phyloP scores from a whole-genome alignment of 768 basidiomycete species.

The Scleroderma citrinum region DNA sequence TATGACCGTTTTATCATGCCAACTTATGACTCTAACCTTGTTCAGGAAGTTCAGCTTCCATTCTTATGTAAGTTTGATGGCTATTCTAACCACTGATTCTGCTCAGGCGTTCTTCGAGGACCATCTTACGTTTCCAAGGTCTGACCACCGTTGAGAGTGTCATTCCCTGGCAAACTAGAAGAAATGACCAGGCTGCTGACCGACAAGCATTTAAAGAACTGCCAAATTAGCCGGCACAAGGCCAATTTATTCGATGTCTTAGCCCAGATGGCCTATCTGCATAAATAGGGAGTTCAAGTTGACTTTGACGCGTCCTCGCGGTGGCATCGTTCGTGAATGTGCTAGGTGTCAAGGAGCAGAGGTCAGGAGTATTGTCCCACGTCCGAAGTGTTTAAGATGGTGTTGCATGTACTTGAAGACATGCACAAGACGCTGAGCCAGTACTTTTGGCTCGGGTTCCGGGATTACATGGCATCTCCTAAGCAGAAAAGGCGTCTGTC shows the following conservation, averaged over 20 bases:
- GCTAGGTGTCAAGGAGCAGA: slow-evolving; percentile 23
- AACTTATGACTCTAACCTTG: background rate
- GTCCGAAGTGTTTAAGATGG: slow-evolving; percentile 2
- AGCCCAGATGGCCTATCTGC: slow-evolving; percentile 36
- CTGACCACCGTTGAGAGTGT: slow-evolving; percentile 39
- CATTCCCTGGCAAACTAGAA: slow-evolving; percentile 16
- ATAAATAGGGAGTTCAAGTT: slow-evolving; percentile 18
- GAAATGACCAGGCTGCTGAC: slow-evolving; percentile 32
- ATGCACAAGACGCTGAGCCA: slow-evolving; percentile 70
- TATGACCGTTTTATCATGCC: slow-evolving; percentile 2
- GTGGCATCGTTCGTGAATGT: slow-evolving; percentile 17
- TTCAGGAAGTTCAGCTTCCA: slow-evolving; percentile 86
- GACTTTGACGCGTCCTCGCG: slow-evolving; percentile 9
- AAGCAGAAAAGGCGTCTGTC: slow-evolving; percentile 41
- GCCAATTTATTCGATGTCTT: slow-evolving; percentile 28
- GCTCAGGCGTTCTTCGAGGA: slow-evolving; percentile 44
- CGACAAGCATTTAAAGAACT: slow-evolving; percentile 41
- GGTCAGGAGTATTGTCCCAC: background rate
- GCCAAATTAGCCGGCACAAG: slow-evolving; percentile 54
- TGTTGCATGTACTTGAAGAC: slow-evolving; percentile 49
- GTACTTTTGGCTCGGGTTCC: slow-evolving; percentile 82
- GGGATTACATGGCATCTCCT: slow-evolving; percentile 61
- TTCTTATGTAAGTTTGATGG: slow-evolving; percentile 63
- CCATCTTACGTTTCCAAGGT: slow-evolving; percentile 42
- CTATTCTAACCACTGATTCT: slow-evolving; percentile 25